A percentile compares a stretch with the other conserved stretches of the same genome.
These are phyloP conservation scores for Butyriboletus loyo DNA, from an alignment of 768 basidiomycete genomes.

Conservation along the genomic window DNA sequence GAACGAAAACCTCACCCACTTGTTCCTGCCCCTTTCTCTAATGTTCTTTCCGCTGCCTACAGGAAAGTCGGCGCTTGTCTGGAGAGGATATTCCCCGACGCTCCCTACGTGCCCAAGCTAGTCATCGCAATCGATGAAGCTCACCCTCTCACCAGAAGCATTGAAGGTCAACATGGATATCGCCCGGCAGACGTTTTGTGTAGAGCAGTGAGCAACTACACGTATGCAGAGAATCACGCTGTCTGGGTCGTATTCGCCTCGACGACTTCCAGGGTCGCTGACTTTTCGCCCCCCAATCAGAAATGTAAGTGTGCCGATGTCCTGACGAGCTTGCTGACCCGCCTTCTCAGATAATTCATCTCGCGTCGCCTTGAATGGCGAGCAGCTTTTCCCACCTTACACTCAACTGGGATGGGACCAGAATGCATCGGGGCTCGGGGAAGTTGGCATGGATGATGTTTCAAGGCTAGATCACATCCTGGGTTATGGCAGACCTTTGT, in stretches of 20 bases:
- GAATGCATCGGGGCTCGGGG: neutral
- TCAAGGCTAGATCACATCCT: neutral
- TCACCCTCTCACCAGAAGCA: slow-evolving; percentile 3
- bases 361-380: neutral
- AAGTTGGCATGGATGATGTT: neutral
- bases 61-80: neutral
- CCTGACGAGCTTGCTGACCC: neutral
- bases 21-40: neutral
- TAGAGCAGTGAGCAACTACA: slow-evolving; percentile 3
- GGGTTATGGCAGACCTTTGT: neutral
- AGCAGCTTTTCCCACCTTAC: slow-evolving; percentile 4
- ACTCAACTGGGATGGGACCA: slow-evolving; percentile 19
- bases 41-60: neutral
- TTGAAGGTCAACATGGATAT: neutral
- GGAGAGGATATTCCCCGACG: neutral
- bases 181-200: slow-evolving; percentile 5
- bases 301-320: neutral
- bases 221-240: neutral
- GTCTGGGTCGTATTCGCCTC: slow-evolving; percentile 19
- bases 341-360: slow-evolving; percentile 7
- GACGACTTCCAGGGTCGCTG: slow-evolving; percentile 6
- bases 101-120: neutral
- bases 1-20: neutral
- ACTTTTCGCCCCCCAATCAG: slow-evolving; percentile 4
- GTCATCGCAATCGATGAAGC: slow-evolving; percentile 18